These are phyloP conservation scores for Ploettnerulaceae sp. DNA, from an alignment of 2,329 filamentous ascomycete genomes.

Conservation along the genomic window DNA sequence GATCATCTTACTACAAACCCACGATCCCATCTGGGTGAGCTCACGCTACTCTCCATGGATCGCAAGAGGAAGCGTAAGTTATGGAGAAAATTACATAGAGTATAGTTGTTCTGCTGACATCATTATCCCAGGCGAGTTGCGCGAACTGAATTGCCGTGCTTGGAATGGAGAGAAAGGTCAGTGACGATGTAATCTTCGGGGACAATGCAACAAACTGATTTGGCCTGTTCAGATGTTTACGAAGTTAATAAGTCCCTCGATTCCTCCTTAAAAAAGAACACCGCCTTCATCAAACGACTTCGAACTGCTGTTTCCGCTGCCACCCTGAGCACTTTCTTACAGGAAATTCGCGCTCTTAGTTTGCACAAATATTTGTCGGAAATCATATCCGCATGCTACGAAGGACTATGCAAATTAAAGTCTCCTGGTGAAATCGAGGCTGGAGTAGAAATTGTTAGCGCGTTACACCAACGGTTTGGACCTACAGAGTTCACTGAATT, in stretches of 20 bases:
- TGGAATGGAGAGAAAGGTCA: conserved; percentile 88
- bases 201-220: conserved; percentile 16
- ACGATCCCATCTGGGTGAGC: conserved; percentile 20
- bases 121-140: conserved; percentile 71
- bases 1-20: conserved; percentile 22
- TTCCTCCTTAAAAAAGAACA: conserved; percentile 96
- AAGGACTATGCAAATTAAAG: conserved; percentile 89
- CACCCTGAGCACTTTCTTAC: conserved; percentile 75
- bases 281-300: conserved; percentile 93
- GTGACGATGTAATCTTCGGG: conserved; percentile 13
- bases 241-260: conserved; percentile 73
- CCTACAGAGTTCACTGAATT: conserved; percentile 85
- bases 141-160: conserved; percentile 77
- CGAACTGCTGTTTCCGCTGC: conserved; percentile 81
- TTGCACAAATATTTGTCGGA: conserved; percentile 96
- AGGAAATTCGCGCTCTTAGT: conserved; percentile 85
- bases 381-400: conserved; percentile 92
- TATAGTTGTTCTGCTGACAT: conserved; percentile 18
- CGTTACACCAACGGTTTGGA: conserved; percentile 92
- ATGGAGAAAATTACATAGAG: neutral
- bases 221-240: conserved; percentile 25
- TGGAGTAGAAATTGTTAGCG: conserved; percentile 87
- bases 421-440: conserved; percentile 86
- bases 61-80: conserved; percentile 58
- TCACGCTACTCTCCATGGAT: conserved; percentile 49